Base-by-base conservation (phyloP, 805 yeast species). In the Brettanomyces anomalus region DNA sequence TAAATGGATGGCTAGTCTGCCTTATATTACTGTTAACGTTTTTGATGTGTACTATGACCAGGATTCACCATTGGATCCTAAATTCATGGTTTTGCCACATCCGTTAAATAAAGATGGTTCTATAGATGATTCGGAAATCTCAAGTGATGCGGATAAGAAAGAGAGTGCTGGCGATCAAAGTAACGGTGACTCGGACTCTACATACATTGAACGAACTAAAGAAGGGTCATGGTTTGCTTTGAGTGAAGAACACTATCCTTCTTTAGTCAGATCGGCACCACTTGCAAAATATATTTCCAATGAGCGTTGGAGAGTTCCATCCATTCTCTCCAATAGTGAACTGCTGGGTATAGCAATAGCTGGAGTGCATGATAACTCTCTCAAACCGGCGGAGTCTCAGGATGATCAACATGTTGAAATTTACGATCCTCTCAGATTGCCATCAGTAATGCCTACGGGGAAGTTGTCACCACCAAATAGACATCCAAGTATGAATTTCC, bases 221-320 rank as follows among this genome's bases (percentile, higher is more conserved):
- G 66, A 68, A 38, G 80, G 82, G 3, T 70, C 82, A 1, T 89
- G 96, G 95, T 85, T 75, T 66, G 96, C 96, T 4, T 70, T 90
- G 75, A 83, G 94, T 18, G 83, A 79, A 50, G 58, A 63, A 19
- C 72, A 79, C 50, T 90, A 81, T 57, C 96, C 96, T 0, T 79
- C 94, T 0, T 62, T 90, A 39, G 87, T 90, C 7, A 76, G 77
- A 43, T 75, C 86, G 6, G 93, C 96, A 0, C 90, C 95, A 0
- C 53, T 73, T 2, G 81, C 96, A 0, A 68, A 73, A 40, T 87
- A 81, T 62, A 78, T 73, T 34, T 49, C 60, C 17, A 52, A 66
- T 48, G 70, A 66, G 35, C 57, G 66, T 33, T 72, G 76, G 72
- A 62, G 75, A 47, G 46, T 58, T 1, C 57, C 69, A 1, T 55